phyloP scores from a whole-genome alignment of 805 yeast genomes.

The Ogataea thermomethanolica region DNA sequence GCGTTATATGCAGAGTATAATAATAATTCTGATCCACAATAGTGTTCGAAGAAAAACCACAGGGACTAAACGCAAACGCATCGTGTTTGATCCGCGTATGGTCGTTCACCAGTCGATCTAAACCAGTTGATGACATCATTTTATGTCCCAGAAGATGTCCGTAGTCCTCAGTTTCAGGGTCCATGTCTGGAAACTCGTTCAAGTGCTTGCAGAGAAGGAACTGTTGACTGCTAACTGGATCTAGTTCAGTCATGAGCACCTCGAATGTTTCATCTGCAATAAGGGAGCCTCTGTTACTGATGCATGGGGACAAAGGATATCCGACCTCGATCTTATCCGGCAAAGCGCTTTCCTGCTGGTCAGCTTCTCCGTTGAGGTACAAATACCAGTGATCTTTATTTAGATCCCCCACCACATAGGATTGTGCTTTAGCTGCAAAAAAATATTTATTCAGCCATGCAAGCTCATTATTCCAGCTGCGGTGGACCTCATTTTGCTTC shows the following conservation, averaged over 20 bases:
- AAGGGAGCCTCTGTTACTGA: constrained; percentile 10
- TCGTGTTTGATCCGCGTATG: constrained; percentile 48
- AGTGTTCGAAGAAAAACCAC: constrained; percentile 92
- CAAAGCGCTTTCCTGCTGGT: neutral
- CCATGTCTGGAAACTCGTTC: constrained; percentile 35
- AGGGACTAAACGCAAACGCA: constrained; percentile 88
- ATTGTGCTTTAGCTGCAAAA: constrained; percentile 51
- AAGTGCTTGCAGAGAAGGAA: constrained; percentile 42
- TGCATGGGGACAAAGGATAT: constrained; percentile 24
- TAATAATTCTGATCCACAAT: constrained; percentile 55
- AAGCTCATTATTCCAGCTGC: constrained; percentile 82
- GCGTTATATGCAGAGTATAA: constrained; percentile 89
- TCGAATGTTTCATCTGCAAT: constrained; percentile 66
- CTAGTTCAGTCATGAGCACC: constrained; percentile 83
- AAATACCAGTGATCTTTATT: constrained; percentile 89
- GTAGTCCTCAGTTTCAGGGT: constrained; percentile 53
- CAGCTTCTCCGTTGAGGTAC: constrained; percentile 54
- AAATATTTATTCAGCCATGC: constrained; percentile 64
- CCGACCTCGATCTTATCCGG: constrained; percentile 9
- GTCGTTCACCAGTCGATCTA: constrained; percentile 48
- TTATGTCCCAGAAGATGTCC: constrained; percentile 80
- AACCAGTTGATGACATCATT: constrained; percentile 59
- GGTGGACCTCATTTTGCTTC: constrained; percentile 75
- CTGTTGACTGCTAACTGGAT: constrained; percentile 49
- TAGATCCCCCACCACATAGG: constrained; percentile 75